Conservation (phyloP, 441 rosid genomes). For the Aquilaria agallochum region DNA sequence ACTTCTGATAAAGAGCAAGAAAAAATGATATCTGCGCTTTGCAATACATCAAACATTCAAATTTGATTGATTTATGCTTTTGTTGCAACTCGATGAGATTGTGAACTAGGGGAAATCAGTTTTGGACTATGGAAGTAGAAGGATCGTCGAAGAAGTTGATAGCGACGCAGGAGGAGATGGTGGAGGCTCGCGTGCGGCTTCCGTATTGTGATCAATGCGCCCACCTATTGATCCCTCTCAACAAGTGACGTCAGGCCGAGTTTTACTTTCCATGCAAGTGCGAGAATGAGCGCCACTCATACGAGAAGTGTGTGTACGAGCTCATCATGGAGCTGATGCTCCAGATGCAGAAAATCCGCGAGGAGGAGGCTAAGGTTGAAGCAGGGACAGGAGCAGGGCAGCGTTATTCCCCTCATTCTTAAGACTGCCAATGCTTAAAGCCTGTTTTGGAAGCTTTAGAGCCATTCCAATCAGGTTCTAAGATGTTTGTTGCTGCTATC, state of each 20-base stretch:
- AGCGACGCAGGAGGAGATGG: slow-evolving; percentile 93
- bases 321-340: slow-evolving; percentile 97
- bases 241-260: slow-evolving; percentile 93
- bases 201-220: slow-evolving; percentile 94
- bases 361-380: slow-evolving; percentile 54
- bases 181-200: slow-evolving; percentile 61
- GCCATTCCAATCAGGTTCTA: slow-evolving; percentile 10
- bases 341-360: slow-evolving; percentile 95
- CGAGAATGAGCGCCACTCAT: slow-evolving; percentile 83
- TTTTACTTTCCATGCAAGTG: slow-evolving; percentile 96
- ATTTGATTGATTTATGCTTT: slow-evolving; percentile 8
- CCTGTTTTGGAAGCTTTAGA: slow-evolving; percentile 4
- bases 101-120: slow-evolving; percentile 63
- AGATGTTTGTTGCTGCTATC: not conserved
- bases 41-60: not conserved
- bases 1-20: not conserved
- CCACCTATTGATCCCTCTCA: slow-evolving; percentile 86
- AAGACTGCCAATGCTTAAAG: slow-evolving; percentile 72
- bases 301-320: slow-evolving; percentile 97
- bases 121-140: slow-evolving; percentile 57
- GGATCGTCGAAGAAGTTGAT: slow-evolving; percentile 98
- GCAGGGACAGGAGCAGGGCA: slow-evolving; percentile 36
- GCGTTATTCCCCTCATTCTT: slow-evolving; percentile 62
- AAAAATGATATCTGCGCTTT: no score
- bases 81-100: slow-evolving; percentile 48